Evolutionary conservation across 768 basidiomycete genomes (phyloP).

Genomic region (Pisolithus marmoratus): DNA sequence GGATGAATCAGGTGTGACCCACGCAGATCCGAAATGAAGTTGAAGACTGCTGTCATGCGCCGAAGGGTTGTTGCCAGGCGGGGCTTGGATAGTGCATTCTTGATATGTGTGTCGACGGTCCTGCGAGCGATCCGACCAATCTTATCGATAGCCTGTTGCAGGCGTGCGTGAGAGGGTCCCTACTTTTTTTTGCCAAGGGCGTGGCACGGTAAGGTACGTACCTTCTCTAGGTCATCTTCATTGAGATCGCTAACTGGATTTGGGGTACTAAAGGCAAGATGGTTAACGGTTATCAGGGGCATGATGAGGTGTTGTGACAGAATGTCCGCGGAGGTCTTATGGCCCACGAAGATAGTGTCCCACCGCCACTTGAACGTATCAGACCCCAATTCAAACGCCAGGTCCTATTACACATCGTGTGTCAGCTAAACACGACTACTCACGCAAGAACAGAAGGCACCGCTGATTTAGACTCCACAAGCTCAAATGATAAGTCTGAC

Average conservation of each 20-base stretch:
- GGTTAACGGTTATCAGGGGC: slow-evolving; percentile 66
- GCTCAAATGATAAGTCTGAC: slow-evolving; percentile 50
- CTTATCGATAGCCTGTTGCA: slow-evolving; percentile 53
- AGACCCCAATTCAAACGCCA: slow-evolving; percentile 56
- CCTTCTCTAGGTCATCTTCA: slow-evolving; percentile 62
- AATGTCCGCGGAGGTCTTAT: slow-evolving; percentile 61
- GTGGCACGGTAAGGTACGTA: slow-evolving; percentile 16
- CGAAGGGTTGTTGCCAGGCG: slow-evolving; percentile 60
- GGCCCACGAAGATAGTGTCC: slow-evolving; percentile 64
- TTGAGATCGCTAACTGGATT: slow-evolving; percentile 52
- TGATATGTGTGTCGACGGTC: slow-evolving; percentile 64
- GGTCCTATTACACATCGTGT: slow-evolving; percentile 42
- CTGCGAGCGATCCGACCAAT: slow-evolving; percentile 64
- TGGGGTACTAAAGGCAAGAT: slow-evolving; percentile 60
- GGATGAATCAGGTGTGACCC: slow-evolving; percentile 26
- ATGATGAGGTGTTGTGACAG: slow-evolving; percentile 75
- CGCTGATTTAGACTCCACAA: slow-evolving; percentile 53
- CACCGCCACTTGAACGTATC: slow-evolving; percentile 71
- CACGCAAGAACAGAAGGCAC: slow-evolving; percentile 30
- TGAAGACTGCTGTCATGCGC: slow-evolving; percentile 68
- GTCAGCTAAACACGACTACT: slow-evolving; percentile 8
- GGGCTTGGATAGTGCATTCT: slow-evolving; percentile 64
- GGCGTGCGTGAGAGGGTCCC: neutral
- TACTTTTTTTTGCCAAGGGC: neutral
- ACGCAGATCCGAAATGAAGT: slow-evolving; percentile 64